phyloP scores from a whole-genome alignment of 371 early-diverging fungal species.

The Choanephora cucurbitarum region DNA sequence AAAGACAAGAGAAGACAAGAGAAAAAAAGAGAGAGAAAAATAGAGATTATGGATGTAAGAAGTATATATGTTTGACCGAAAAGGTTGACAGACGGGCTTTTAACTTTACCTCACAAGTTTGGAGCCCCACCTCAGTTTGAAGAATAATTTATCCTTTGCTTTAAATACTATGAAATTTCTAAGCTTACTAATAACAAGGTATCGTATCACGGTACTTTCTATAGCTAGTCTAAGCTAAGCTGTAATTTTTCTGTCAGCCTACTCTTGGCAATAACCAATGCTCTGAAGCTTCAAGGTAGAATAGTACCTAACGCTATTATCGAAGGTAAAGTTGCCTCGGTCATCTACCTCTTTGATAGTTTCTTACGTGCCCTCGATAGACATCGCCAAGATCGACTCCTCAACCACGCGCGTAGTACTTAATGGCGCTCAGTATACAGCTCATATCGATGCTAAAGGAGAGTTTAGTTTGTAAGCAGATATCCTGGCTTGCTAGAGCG shows the following conservation, averaged over 20 bases:
- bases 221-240: background rate
- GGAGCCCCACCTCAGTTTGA: background rate
- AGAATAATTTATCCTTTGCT: background rate
- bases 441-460: constrained; percentile 17
- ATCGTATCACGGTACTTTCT: background rate
- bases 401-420: constrained; percentile 15
- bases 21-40: background rate
- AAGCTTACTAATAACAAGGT: constrained; percentile 12
- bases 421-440: constrained; percentile 13
- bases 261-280: background rate
- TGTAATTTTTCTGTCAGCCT: background rate
- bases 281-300: background rate
- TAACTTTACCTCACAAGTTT: too few relatives aligned
- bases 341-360: background rate
- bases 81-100: too few relatives aligned
- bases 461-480: constrained; percentile 24
- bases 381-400: constrained; percentile 19
- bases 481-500: background rate
- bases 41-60: too few relatives aligned
- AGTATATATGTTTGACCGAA: too few relatives aligned
- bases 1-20: background rate
- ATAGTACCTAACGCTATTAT: background rate
- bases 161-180: constrained; percentile 13
- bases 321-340: background rate
- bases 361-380: constrained; percentile 1